Evolutionary conservation across 2,329 filamentous ascomycete genomes (phyloP).

Genomic region (Bipolaris cookei): DNA sequence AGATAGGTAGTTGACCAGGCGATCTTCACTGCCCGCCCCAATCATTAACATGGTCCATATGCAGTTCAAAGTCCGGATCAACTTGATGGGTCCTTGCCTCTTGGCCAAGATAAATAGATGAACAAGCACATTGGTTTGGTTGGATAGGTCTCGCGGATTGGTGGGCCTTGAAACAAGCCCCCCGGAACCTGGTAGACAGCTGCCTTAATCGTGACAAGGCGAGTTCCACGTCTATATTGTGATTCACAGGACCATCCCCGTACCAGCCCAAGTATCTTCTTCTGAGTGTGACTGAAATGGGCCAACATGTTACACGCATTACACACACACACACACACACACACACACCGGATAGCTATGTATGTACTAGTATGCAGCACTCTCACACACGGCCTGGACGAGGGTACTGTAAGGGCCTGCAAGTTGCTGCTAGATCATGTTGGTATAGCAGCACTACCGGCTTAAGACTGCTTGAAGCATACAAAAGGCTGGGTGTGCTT

Average conservation of each 20-base stretch:
- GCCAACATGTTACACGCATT: not conserved
- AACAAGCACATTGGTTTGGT: not conserved
- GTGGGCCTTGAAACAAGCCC: not conserved
- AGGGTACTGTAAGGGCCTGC: too few species aligned
- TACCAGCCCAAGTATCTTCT: not conserved
- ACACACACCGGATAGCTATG: too few species aligned
- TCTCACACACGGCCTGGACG: too few species aligned
- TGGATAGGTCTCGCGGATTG: not conserved
- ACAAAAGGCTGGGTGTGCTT: conserved; percentile 16
- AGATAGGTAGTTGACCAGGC: not conserved
- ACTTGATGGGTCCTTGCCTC: not conserved
- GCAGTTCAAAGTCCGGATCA: not conserved
- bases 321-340: too few species aligned
- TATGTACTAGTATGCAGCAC: too few species aligned
- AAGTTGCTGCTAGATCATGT: not conserved
- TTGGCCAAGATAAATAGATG: not conserved
- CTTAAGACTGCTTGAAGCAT: not conserved
- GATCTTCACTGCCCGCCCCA: conserved; percentile 2
- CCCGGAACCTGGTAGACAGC: not conserved
- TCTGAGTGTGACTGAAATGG: not conserved
- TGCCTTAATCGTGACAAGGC: not conserved
- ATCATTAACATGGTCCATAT: not conserved
- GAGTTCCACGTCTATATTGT: not conserved
- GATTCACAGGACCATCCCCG: not conserved
- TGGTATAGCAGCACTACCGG: not conserved